These are phyloP conservation scores for Bretschneidera sinensis DNA, from an alignment of 345 rosid species.

Conservation along the genomic window DNA sequence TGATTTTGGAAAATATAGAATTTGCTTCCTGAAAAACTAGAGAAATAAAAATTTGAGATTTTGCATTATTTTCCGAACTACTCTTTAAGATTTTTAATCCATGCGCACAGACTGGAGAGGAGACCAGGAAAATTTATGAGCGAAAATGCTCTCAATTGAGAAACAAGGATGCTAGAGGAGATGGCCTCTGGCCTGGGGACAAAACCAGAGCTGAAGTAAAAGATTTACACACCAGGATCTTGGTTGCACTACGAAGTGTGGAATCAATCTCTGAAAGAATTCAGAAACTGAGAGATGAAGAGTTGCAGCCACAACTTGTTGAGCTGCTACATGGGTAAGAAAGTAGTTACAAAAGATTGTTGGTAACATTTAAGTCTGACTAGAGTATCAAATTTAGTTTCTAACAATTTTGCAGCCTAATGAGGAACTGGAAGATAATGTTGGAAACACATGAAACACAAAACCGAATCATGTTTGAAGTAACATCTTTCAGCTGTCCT, in stretches of 20 bases:
- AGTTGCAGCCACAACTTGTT: slow-evolving; percentile 40
- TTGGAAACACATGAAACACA: slow-evolving; percentile 37
- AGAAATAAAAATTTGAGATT: no score
- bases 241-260: slow-evolving; percentile 30
- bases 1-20: no score
- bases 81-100: no score
- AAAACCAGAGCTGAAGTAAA: slow-evolving; percentile 23
- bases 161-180: slow-evolving; percentile 3
- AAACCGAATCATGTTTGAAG: slow-evolving; percentile 31
- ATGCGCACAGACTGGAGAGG: slow-evolving; percentile 33
- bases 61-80: no score
- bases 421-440: slow-evolving; percentile 37
- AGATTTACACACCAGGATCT: slow-evolving; percentile 27
- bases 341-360: not conserved
- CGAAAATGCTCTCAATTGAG: slow-evolving; percentile 24
- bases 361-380: not conserved
- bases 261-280: slow-evolving; percentile 40
- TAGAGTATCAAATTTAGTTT: not conserved
- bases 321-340: slow-evolving; percentile 41
- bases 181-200: slow-evolving; percentile 15
- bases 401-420: slow-evolving; percentile 26
- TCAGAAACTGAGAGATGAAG: slow-evolving; percentile 39
- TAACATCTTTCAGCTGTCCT: slow-evolving; percentile 24
- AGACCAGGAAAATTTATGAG: slow-evolving; percentile 28
- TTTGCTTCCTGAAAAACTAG: no score